Base-by-base conservation (phyloP, 2,329 filamentous ascomycete species). In the Plectosphaerella plurivora region DNA sequence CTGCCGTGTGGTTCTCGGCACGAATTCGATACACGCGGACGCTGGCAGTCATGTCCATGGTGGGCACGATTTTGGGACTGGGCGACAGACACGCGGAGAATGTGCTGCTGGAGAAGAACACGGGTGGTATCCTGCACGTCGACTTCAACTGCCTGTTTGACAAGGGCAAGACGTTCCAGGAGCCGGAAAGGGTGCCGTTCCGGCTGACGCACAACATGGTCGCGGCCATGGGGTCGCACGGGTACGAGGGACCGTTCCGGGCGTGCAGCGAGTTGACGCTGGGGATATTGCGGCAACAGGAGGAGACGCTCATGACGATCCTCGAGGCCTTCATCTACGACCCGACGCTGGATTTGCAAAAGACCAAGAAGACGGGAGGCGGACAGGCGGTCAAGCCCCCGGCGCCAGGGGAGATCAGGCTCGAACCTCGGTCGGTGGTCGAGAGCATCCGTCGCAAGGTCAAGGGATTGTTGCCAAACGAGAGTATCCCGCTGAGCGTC, bases 81-180 rank as follows among this genome's bases (percentile, higher is more conserved):
- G 94, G 94, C 39, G 94, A 99, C 70, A 86, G 94, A 4, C 94
- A 99, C 71, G 93, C 93, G 53, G 94, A 99, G 69, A 99, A 99
- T 69, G 90, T 99, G 51, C 82, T 97, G 28, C 84, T 99, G 33
- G 91, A 97, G 68, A 91, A 97, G 73, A 88, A 89, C 52, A 95
- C 91, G 58, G 94, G 95, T 45, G 93, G 93, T 49, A 86, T 96
- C 3, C 89, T 99, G 70, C 94, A 99, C 70, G 95, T 99, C 45
- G 94, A 99, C 72, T 99, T 99, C 79, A 99, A 99, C 73, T 99
- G 95, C 69, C 84, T 99, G 5, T 99, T 99, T 68, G 95, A 99
- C 75, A 99, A 99, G 65, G 94, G 94, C 2, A 81, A 93, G 41
- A 97, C 92, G 0, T 97, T 99, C 66, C 87, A 91, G 57, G 96